Percentiles rank a stretch among this genome's conserved stretches.
Conservation (phyloP, 805 yeast species). For the Ogataea pilisensis region DNA sequence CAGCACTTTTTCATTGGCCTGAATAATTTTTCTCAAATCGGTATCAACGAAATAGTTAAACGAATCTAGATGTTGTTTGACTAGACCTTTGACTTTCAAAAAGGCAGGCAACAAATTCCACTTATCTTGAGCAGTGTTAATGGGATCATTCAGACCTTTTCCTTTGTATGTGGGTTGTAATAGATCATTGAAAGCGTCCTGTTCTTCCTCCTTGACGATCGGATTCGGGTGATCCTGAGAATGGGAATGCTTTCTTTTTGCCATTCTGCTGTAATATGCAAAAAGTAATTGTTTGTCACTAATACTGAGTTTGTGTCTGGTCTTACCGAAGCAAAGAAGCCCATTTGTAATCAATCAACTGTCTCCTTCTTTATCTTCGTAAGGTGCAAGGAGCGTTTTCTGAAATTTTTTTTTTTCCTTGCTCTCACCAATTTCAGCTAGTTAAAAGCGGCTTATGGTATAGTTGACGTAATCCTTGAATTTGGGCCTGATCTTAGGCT, state of each 20-base stretch:
- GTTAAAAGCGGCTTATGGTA: too few relatives aligned
- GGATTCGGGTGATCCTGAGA: background rate
- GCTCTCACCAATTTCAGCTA: too few relatives aligned
- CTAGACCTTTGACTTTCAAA: conserved; percentile 90
- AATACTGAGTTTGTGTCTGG: too few relatives aligned
- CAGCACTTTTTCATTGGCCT: conserved; percentile 83
- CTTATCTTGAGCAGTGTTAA: conserved; percentile 89
- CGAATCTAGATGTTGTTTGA: conserved; percentile 97
- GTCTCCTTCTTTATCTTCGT: too few relatives aligned
- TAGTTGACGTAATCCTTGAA: too few relatives aligned
- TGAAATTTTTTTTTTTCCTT: too few relatives aligned
- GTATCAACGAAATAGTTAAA: conserved; percentile 93
- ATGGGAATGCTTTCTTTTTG: background rate
- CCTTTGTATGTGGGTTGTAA: conserved; percentile 83
- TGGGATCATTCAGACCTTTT: conserved; percentile 78
- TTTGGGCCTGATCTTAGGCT: too few relatives aligned
- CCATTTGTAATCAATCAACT: too few relatives aligned
- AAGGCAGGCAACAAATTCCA: conserved; percentile 98
- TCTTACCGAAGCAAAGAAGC: too few relatives aligned
- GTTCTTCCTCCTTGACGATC: conserved; percentile 3
- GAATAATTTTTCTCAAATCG: conserved; percentile 86
- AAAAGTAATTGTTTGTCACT: too few relatives aligned
- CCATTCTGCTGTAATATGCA: background rate
- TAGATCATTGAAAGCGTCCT: conserved; percentile 67
- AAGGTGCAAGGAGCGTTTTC: too few relatives aligned